A percentile compares a stretch with the other conserved stretches of the same genome.
Conservation (phyloP, 2,329 filamentous ascomycete species). For the Drechslera avenae region DNA sequence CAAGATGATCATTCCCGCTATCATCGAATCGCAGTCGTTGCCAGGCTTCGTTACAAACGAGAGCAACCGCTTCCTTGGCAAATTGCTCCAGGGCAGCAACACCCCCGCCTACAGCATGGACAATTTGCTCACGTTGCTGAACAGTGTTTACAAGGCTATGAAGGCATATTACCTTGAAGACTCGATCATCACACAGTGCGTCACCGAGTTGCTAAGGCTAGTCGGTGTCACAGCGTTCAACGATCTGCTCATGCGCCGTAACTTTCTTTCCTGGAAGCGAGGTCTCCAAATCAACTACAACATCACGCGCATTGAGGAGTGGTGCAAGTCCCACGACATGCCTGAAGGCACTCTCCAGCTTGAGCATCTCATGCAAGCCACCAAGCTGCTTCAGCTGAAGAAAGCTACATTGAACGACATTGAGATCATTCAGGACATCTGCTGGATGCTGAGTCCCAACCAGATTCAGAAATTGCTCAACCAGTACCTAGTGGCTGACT, state of each 20-base stretch:
- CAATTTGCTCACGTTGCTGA: conserved; percentile 91
- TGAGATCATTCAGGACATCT: conserved; percentile 99
- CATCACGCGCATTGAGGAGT: conserved; percentile 98
- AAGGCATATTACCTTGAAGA: conserved; percentile 98
- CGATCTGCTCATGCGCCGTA: conserved; percentile 93
- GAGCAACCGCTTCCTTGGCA: conserved; percentile 96
- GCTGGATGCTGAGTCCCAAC: conserved; percentile 99
- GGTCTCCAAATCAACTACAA: conserved; percentile 99
- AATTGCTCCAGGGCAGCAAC: conserved; percentile 88
- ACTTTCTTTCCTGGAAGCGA: conserved; percentile 99
- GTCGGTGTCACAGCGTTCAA: conserved; percentile 99
- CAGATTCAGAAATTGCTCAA: conserved; percentile 99
- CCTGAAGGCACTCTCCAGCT: conserved; percentile 96
- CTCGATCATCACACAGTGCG: conserved; percentile 91
- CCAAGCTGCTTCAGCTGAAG: conserved; percentile 96
- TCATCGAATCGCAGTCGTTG: conserved; percentile 97
- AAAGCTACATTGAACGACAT: conserved; percentile 99
- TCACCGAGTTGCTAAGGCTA: conserved; percentile 88
- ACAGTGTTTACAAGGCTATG: conserved; percentile 98
- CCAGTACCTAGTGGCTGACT: conserved; percentile 97
- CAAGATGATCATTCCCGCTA: conserved; percentile 99
- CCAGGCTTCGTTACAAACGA: conserved; percentile 99
- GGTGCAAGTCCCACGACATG: conserved; percentile 99
- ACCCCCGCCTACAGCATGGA: conserved; percentile 99
- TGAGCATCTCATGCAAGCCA: conserved; percentile 99